These are phyloP conservation scores for Raphanus sativus DNA, from an alignment of 345 rosid genomes.

Conservation along the genomic window DNA sequence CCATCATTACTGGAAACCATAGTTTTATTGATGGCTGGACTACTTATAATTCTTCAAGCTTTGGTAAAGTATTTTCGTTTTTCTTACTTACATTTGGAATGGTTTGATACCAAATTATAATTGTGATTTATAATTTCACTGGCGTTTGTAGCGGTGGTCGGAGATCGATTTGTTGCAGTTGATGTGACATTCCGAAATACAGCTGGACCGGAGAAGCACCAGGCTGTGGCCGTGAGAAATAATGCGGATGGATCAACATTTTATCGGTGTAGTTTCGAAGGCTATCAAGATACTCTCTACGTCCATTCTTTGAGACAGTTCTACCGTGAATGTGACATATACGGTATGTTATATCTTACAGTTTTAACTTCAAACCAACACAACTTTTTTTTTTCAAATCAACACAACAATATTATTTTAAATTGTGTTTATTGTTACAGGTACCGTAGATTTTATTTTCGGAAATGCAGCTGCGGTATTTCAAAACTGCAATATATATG, in stretches of 20 bases:
- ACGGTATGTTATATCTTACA: slow-evolving; percentile 37
- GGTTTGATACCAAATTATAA: not conserved
- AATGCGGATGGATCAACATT: slow-evolving; percentile 60
- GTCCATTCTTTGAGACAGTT: slow-evolving; percentile 54
- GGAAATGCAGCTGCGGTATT: slow-evolving; percentile 53
- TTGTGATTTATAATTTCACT: not conserved
- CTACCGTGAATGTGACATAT: slow-evolving; percentile 52
- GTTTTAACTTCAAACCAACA: not conserved
- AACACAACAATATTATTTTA: not conserved
- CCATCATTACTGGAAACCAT: slow-evolving; percentile 57
- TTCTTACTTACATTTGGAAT: not conserved
- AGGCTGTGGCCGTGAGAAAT: slow-evolving; percentile 62
- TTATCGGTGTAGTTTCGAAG: slow-evolving; percentile 64
- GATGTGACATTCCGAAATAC: slow-evolving; percentile 61
- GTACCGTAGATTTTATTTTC: slow-evolving; percentile 58
- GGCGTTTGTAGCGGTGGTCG: slow-evolving; percentile 49
- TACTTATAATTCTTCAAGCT: slow-evolving; percentile 53
- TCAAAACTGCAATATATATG: slow-evolving; percentile 49
- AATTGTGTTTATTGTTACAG: not conserved
- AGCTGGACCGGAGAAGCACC: slow-evolving; percentile 65
- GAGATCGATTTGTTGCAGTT: slow-evolving; percentile 60
- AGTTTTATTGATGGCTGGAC: slow-evolving; percentile 67
- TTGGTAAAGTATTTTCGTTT: slow-evolving; percentile 32
- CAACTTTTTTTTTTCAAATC: not conserved
- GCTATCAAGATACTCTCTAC: slow-evolving; percentile 59